Conservation (phyloP, 163 green algal genomes). For the Dunaliella salina region DNA sequence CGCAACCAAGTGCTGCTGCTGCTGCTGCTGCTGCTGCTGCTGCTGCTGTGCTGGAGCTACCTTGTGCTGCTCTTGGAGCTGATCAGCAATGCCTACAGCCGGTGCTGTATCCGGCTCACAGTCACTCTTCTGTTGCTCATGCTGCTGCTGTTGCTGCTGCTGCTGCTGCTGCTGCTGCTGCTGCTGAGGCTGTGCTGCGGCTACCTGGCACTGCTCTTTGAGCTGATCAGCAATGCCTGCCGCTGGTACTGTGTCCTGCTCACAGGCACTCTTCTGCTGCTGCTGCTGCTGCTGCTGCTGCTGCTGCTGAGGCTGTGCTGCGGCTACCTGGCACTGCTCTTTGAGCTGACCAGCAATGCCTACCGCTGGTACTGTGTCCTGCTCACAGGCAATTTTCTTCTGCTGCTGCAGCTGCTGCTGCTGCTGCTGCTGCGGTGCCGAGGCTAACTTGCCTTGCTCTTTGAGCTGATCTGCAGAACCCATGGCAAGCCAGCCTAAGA, state of each 20-base stretch:
- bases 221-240: background rate
- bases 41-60: background rate
- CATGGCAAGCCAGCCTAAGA: background rate
- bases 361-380: background rate
- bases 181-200: background rate
- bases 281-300: background rate
- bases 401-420: background rate
- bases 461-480: background rate
- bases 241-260: background rate
- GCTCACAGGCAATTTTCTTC: background rate
- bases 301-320: background rate
- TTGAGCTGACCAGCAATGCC: background rate
- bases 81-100: background rate
- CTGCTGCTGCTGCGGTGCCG: background rate
- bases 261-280: background rate
- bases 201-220: too few relatives aligned
- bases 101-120: background rate
- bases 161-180: background rate
- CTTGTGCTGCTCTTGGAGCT: background rate
- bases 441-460: background rate
- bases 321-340: too few relatives aligned
- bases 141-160: background rate
- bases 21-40: too few relatives aligned
- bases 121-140: background rate
- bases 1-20: background rate